A percentile compares a stretch with the other conserved stretches of the same genome.
These are phyloP conservation scores for Chlorociboria aeruginascens DNA, from an alignment of 495 filamentous ascomycete genomes.

Conservation along the genomic window DNA sequence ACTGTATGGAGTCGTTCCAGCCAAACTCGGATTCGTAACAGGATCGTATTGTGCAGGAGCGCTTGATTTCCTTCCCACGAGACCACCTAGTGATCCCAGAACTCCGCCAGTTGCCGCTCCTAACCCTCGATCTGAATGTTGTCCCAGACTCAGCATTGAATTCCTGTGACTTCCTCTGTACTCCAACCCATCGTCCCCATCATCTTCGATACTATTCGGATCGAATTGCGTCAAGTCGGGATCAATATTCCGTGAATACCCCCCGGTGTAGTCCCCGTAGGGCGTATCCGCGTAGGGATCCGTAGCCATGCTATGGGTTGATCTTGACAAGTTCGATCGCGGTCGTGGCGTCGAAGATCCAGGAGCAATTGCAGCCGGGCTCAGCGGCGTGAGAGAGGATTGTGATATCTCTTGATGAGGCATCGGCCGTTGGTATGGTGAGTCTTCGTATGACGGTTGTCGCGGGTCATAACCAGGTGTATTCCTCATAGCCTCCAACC, in stretches of 20 bases:
- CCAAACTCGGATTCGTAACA: conserved; percentile 1
- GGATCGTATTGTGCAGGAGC: conserved; percentile 12
- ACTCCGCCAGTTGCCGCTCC: conserved; percentile 31
- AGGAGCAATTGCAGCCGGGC: conserved; percentile 17
- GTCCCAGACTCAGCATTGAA: conserved; percentile 43
- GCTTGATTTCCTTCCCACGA: conserved; percentile 18
- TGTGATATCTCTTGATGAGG: conserved; percentile 7
- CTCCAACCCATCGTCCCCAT: conserved; percentile 70
- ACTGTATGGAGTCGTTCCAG: not conserved
- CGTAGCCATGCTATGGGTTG: conserved; percentile 21
- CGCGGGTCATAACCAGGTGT: conserved; percentile 13
- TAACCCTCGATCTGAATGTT: conserved; percentile 14
- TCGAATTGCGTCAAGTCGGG: conserved; percentile 48
- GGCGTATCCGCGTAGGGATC: conserved; percentile 22
- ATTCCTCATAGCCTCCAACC: conserved; percentile 51
- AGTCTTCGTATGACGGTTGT: conserved; percentile 2
- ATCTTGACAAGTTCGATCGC: conserved; percentile 23
- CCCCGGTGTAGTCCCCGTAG: conserved; percentile 47
- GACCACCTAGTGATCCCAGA: conserved; percentile 33
- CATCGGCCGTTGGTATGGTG: conserved; percentile 2
- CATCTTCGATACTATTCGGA: conserved; percentile 70
- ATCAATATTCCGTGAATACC: conserved; percentile 46
- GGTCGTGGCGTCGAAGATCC: conserved; percentile 23
- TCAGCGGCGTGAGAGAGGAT: conserved; percentile 13
- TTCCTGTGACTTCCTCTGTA: conserved; percentile 32